Conservation (phyloP, 2,329 filamentous ascomycete species). For the Didymella lethalis region DNA sequence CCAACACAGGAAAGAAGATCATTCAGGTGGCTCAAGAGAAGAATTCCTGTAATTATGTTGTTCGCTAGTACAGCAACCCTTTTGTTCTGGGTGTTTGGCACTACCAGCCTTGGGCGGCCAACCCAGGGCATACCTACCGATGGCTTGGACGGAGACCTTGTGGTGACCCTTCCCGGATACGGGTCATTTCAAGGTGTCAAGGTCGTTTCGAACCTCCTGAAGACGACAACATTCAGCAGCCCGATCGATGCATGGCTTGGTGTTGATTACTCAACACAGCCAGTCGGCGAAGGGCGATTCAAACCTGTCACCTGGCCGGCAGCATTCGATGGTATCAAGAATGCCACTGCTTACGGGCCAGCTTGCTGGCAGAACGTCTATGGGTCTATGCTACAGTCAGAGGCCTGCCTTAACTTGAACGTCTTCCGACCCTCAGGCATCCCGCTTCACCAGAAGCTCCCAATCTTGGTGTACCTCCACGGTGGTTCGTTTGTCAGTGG, state of each 20-base stretch:
- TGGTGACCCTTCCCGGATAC: slow-evolving; percentile 51
- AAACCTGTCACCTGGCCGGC: slow-evolving; percentile 52
- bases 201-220: slow-evolving; percentile 47
- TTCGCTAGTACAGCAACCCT: slow-evolving; percentile 31
- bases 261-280: slow-evolving; percentile 57
- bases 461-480: slow-evolving; percentile 43
- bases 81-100: slow-evolving; percentile 36
- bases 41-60: slow-evolving; percentile 29
- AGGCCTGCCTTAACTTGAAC: slow-evolving; percentile 48
- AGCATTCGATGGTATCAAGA: slow-evolving; percentile 52
- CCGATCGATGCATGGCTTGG: slow-evolving; percentile 59
- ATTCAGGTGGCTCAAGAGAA: slow-evolving; percentile 28
- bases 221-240: slow-evolving; percentile 41
- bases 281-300: slow-evolving; percentile 53
- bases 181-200: slow-evolving; percentile 53
- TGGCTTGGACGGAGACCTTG: slow-evolving; percentile 24
- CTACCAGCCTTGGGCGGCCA: slow-evolving; percentile 11
- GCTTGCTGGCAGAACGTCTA: slow-evolving; percentile 56
- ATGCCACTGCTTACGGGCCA: slow-evolving; percentile 53
- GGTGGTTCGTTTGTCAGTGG: slow-evolving; percentile 45
- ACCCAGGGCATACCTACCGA: slow-evolving; percentile 16
- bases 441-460: slow-evolving; percentile 39
- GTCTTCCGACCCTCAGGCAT: slow-evolving; percentile 42
- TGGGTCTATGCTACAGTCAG: slow-evolving; percentile 34
- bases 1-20: slow-evolving; percentile 17